Base-by-base conservation (phyloP, 176 grass and related monocot species). In the Musa beccarii region DNA sequence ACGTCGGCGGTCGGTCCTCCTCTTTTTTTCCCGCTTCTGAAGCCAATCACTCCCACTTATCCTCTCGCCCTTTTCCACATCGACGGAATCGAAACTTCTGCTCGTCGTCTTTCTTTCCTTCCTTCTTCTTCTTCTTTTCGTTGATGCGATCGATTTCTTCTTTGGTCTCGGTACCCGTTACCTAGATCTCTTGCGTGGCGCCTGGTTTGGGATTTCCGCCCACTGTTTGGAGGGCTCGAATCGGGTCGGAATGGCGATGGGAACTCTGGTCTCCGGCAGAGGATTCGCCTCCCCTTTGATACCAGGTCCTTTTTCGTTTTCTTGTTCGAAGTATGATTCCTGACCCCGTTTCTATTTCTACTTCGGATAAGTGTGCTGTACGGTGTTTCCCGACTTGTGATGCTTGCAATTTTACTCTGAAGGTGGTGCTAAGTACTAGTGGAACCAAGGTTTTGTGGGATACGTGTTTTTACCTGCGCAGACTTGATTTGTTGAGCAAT, bases 231-330 rank as follows among this genome's bases (percentile, higher is more conserved):
- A 9, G 12, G 49, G 66, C 66, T 68, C 4, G 29, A 49, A 68
- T 68, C 66, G 12, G 28, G 66, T 15, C 28, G 26, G 63, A 76
- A 92, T 92, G 89, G 85, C 89, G 61, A 81, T 84, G 83, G 89
- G 89, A 12, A 83, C 83, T 14, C 78, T 88, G 53, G 80, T 92
- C 63, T 86, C 83, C 54, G 71, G 83, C 26, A 81, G 89, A 64
- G 71, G 78, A 75, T 86, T 92, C 52, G 68, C 69, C 63, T 85
- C 85, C 22, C 82, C 85, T 10, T 72, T 82, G 12, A 19, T 84
- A 20, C 75, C 82, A 85, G 85, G 89, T 87, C 19, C 23, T 67
- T 66, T 26, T 72, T 59, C 34, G 34, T 43, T 6, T 43, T 43
- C 34, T 43, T 6, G 34, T 43, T 6, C 34, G 4, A 43, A 6